Evolutionary conservation across 805 yeast species (phyloP), one percentile per base, ranked within the genome.

Genomic region (Debaryomyces hansenii): DNA sequence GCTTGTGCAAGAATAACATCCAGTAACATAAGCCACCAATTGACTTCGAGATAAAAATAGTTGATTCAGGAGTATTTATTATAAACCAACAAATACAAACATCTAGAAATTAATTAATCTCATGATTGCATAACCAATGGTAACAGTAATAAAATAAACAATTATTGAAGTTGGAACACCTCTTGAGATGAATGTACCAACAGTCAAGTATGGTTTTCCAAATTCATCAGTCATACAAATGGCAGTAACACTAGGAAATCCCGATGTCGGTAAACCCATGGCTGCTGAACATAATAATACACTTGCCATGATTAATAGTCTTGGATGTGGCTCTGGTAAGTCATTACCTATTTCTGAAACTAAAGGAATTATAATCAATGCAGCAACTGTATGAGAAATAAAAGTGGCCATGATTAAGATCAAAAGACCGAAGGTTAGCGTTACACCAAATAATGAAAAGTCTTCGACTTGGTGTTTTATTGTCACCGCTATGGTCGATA

Each of bases 181-280:
- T 49, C 95, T 78, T 10, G 87, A 84, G 38, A 94, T 89, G 60
- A 94, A 94, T 29, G 87, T 87, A 12, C 83, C 79, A 12, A 91
- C 98, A 0, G 90, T 85, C 57, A 94, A 70, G 60, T 94, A 94
- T 15, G 96, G 90, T 46, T 85, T 85, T 8, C 98, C 98, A 36
- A 91, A 78, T 58, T 89, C 96, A 64, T 94, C 96, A 5, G 91
- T 84, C 82, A 90, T 82, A 48, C 97, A 90, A 51, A 94, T 90
- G 0, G 98, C 99, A 0, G 98, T 90, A 31, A 94, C 97, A 58
- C 94, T 94, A 4, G 99, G 99, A 74, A 94, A 92, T 0, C 99
- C 98, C 2, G 96, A 87, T 0, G 98, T 94, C 24, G 99, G 98
- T 44, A 94, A 72, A 1, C 97, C 98, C 98, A 94, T 94, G 2